These are phyloP conservation scores for Coccomyxa sp. DNA, from an alignment of 139 green algal genomes.

Conservation along the genomic window DNA sequence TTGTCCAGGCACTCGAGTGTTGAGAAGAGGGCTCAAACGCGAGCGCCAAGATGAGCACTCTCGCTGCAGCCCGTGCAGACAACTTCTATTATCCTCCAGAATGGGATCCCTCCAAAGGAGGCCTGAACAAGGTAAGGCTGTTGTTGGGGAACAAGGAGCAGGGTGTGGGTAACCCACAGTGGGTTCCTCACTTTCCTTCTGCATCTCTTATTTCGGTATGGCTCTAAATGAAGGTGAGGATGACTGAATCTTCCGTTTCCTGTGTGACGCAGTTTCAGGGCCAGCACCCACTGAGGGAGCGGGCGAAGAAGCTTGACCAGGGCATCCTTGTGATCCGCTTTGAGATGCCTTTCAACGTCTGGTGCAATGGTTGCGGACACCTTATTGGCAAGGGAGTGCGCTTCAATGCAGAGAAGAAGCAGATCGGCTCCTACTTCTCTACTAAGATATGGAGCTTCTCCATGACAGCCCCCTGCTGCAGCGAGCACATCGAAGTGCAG, in stretches of 20 bases:
- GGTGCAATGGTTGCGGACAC: constrained; percentile 80
- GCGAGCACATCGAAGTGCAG: constrained; percentile 75
- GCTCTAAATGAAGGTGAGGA: not conserved
- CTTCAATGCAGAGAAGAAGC: constrained; percentile 98
- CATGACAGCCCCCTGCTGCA: constrained; percentile 89
- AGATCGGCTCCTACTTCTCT: constrained; percentile 81
- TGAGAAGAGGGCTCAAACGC: no score
- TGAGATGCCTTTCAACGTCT: constrained; percentile 97
- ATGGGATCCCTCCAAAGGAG: constrained; percentile 77
- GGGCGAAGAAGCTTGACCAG: constrained; percentile 76
- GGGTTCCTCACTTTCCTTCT: not conserved
- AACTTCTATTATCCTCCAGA: constrained; percentile 91
- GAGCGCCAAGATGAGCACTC: constrained; percentile 38
- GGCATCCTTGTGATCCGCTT: constrained; percentile 96
- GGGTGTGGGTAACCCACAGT: not conserved
- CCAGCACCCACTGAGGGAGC: constrained; percentile 76
- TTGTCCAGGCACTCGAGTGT: no score
- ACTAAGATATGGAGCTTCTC: constrained; percentile 90
- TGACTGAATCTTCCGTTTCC: constrained; percentile 8
- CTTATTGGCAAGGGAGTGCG: constrained; percentile 94
- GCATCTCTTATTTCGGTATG: no score
- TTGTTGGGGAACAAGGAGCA: not conserved
- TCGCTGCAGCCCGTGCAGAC: constrained; percentile 79
- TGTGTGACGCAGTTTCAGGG: constrained; percentile 48
- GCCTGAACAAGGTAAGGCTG: constrained; percentile 62